A percentile compares a stretch with the other conserved stretches of the same genome.
Conservation (phyloP, 164 flowering plant species). For the Stephania yunnanensis region DNA sequence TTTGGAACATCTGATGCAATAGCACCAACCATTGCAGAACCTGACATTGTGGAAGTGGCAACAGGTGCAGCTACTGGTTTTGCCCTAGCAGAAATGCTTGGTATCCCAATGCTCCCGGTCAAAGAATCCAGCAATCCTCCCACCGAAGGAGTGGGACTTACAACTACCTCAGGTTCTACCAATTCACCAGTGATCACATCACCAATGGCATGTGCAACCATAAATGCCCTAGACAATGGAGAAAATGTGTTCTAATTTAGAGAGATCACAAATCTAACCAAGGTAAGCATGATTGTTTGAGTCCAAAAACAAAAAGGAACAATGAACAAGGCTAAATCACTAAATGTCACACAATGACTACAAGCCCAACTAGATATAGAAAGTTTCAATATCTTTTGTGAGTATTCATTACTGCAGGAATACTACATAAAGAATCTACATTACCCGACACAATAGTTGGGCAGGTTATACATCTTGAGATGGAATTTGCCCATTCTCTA, state of each 20-base stretch:
- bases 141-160: slow-evolving; percentile 64
- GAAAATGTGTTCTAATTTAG: background rate
- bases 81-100: slow-evolving; percentile 78
- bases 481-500: no score
- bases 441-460: no score
- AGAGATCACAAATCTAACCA: no score
- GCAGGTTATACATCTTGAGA: no score
- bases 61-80: slow-evolving; percentile 85
- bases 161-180: slow-evolving; percentile 79
- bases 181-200: slow-evolving; percentile 70
- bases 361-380: no score
- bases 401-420: no score
- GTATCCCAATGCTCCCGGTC: slow-evolving; percentile 91
- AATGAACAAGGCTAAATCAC: no score
- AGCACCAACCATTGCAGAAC: slow-evolving; percentile 45
- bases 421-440: no score
- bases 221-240: slow-evolving; percentile 49
- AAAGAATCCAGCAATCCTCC: slow-evolving; percentile 95
- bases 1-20: slow-evolving; percentile 62
- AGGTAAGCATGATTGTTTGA: no score
- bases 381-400: background rate
- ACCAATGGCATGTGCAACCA: slow-evolving; percentile 82
- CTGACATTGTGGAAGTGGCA: slow-evolving; percentile 52
- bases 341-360: no score
- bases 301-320: no score